Base-by-base conservation (phyloP, 139 green algal species). In the Pycnococcus provasolii region DNA sequence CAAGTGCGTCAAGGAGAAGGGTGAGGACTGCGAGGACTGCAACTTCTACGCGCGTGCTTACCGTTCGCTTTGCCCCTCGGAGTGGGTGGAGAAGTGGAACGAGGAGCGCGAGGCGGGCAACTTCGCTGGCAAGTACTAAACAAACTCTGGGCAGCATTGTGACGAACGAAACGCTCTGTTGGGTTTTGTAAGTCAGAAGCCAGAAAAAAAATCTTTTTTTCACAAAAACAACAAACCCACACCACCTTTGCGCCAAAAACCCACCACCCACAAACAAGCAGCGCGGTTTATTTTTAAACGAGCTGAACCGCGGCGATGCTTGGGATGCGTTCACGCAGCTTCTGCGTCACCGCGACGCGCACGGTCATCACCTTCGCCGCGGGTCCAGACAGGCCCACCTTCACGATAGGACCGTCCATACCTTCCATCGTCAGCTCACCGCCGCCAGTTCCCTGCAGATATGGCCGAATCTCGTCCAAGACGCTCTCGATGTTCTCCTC, bases 271-370 rank as follows among this genome's bases (percentile, higher is more conserved):
- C 26, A 26, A 26, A 26, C 26, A 26, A 26, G 26, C 26, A 26
- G 26, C 26, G 26, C 26, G 26, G 26, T 26, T 26, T 40, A n/a
- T 40, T 67, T 58, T 79, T 64, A 94, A 42, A 98, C 70, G 43
- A 98, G 73, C 78, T 99, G 91, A 66, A 99, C 93, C 7, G 93
- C 93, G 0, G 89, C 93, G 68, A 99, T 98, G 44, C 52, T 55
- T 0, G 93, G 93, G 55, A 99, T 96, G 70, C 92, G 91, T 71
- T 99, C 93, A 44, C 93, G 67, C 62, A 99, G 85, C 84, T 99
- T 99, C 78, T 99, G 93, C 7, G 91, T 99, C 2, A 99, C 93
- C 2, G 93, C 93, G 58, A 98, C 93, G 0, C 93, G 77, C 44
- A 99, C 93, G 7, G 93, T 99, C 75, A 84, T 81, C 1, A 99